Conservation (phyloP, 2,329 filamentous ascomycete genomes). For the Bipolaris gigantea region DNA sequence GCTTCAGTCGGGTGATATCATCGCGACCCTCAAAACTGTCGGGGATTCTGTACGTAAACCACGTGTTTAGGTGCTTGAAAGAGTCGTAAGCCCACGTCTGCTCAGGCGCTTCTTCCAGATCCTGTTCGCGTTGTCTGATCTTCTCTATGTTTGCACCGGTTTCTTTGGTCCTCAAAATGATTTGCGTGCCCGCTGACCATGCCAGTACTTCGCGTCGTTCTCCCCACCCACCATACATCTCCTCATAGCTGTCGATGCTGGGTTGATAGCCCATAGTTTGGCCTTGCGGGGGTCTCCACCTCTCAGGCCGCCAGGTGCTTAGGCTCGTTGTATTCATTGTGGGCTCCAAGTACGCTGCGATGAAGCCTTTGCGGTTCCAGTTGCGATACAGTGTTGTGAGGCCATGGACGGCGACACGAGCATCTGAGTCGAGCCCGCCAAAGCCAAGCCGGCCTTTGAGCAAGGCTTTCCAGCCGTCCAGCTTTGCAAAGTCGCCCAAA, state of each 20-base stretch:
- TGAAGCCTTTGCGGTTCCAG: constrained; percentile 59
- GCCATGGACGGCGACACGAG: constrained; percentile 51
- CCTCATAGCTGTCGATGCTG: constrained; percentile 60
- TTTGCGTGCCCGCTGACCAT: constrained; percentile 62
- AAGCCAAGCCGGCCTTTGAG: constrained; percentile 37
- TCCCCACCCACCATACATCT: constrained; percentile 44
- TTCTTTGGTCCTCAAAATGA: constrained; percentile 55
- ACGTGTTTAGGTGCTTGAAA: constrained; percentile 45
- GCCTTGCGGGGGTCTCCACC: constrained; percentile 48
- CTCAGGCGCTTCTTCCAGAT: constrained; percentile 11
- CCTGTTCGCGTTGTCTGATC: constrained; percentile 25
- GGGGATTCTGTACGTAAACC: constrained; percentile 57
- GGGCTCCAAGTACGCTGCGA: constrained; percentile 57
- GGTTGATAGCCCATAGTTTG: constrained; percentile 64
- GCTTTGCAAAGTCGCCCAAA: constrained; percentile 28
- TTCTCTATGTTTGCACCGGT: constrained; percentile 36
- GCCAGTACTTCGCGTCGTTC: constrained; percentile 59
- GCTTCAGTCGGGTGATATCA: constrained; percentile 61
- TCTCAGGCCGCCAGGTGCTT: constrained; percentile 36
- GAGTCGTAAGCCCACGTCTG: constrained; percentile 34
- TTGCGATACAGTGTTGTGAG: constrained; percentile 60
- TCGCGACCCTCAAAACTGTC: constrained; percentile 57
- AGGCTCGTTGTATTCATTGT: constrained; percentile 40
- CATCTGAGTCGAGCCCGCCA: constrained; percentile 29
- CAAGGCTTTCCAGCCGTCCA: constrained; percentile 41